Evolutionary conservation across 176 grass and related monocot species (phyloP), one percentile per base, ranked within the genome.

Genomic region (Oryza australiensis): DNA sequence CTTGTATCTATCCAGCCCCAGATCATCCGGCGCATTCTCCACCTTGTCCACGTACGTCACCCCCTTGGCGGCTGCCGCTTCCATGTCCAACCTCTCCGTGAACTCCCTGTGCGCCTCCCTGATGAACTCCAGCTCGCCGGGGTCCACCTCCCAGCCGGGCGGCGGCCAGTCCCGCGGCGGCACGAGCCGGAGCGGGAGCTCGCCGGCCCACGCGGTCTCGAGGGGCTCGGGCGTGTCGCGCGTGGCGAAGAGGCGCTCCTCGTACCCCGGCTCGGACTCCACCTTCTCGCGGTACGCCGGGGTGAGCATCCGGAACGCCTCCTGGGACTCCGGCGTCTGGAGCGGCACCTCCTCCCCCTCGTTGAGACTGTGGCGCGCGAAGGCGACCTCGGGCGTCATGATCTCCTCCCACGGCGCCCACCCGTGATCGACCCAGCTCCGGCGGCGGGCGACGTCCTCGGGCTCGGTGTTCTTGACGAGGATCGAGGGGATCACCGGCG

Each of bases 261-360:
- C 7, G 77, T 93, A 95, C n/a, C 90, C 95, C 3, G 88, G 90
- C 78, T 95, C 90, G 38, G 89, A 87, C 76, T 92, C 95, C 66
- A 95, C 82, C 80, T 93, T 93, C 90, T 94, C 84, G 24, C 82
- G 86, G 84, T 98, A 98, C 15, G 95, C 88, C 12, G 92, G 95
- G 24, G 86, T 93, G 57, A 98, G 90, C 95, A 98, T 98, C 42
- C 87, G 88, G 79, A 98, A 98, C 35, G 90, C 86, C 86, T 98
- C 95, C 62, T 93, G 65, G 30, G 95, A 85, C 72, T 98, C 95
- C 2, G 90, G 90, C 23, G 92, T 84, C 60, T 88, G 85, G 37
- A 98, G 92, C n/a, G 95, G 90, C 35, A 98, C 95, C 90, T 98
- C 92, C 79, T 91, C 90, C 6, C 95, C 95, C 80, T 98, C 92